Evolutionary conservation across 1,284 basidiomycete genomes (phyloP).

Genomic region (Somion occarium): DNA sequence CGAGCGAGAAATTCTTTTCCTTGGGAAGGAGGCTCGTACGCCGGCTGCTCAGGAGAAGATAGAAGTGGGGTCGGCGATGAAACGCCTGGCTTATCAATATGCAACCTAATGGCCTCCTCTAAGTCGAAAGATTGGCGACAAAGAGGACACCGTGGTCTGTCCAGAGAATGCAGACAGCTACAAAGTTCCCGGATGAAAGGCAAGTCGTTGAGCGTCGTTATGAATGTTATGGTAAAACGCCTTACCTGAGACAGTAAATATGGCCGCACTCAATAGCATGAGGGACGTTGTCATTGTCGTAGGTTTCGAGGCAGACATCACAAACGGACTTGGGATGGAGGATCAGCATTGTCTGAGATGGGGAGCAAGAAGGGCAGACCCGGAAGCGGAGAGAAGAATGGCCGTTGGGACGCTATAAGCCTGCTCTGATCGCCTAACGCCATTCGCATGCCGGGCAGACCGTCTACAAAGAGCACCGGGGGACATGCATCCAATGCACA

Average conservation of each 20-base stretch:
- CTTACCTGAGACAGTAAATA: constrained; percentile 34
- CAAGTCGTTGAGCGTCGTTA: not conserved
- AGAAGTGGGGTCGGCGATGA: constrained; percentile 15
- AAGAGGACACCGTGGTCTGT: constrained; percentile 22
- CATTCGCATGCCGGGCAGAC: constrained; percentile 28
- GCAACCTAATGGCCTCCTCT: constrained; percentile 15
- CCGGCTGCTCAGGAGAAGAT: constrained; percentile 11
- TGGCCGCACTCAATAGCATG: constrained; percentile 42
- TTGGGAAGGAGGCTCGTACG: constrained; percentile 18
- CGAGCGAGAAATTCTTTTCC: constrained; percentile 30
- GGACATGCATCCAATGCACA: constrained; percentile 19
- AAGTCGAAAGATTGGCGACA: constrained; percentile 22
- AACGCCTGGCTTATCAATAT: constrained; percentile 21
- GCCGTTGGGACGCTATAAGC: constrained; percentile 23
- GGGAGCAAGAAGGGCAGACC: constrained; percentile 22
- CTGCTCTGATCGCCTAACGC: constrained; percentile 28
- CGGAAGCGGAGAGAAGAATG: constrained; percentile 9
- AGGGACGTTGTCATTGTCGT: constrained; percentile 31
- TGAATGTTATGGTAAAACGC: constrained; percentile 2
- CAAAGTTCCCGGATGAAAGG: constrained; percentile 4
- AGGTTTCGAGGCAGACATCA: constrained; percentile 44
- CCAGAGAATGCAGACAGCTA: constrained; percentile 9
- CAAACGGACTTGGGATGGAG: constrained; percentile 40
- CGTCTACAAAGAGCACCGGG: constrained; percentile 21
- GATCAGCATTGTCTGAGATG: constrained; percentile 35